Conservation (phyloP, 2,329 filamentous ascomycete species). For the Rutstroemia sp. region DNA sequence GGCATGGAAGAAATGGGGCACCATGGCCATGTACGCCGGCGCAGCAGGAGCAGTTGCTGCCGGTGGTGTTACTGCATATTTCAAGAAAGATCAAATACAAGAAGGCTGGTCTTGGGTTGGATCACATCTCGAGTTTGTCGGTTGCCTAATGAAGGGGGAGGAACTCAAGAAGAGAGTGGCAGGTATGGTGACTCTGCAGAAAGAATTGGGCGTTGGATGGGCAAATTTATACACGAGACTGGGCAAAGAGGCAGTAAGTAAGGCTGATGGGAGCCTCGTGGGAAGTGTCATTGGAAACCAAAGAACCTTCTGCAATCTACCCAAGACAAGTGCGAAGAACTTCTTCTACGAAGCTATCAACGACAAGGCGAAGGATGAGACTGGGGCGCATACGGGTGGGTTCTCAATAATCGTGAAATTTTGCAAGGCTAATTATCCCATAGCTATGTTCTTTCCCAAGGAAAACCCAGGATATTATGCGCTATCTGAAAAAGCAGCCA, state of each 20-base stretch:
- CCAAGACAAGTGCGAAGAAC: conserved; percentile 45
- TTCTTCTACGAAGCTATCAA: conserved; percentile 70
- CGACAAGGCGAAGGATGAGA: conserved; percentile 71
- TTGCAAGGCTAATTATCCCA: conserved; percentile 11
- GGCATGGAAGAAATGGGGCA: conserved; percentile 73
- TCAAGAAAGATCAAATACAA: conserved; percentile 72
- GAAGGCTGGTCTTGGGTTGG: conserved; percentile 75
- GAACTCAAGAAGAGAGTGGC: conserved; percentile 70
- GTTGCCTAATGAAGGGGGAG: conserved; percentile 75
- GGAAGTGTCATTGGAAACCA: conserved; percentile 57
- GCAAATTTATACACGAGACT: conserved; percentile 83
- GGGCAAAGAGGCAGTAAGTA: conserved; percentile 55
- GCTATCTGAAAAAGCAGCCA: conserved; percentile 58
- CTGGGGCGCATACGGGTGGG: conserved; percentile 68
- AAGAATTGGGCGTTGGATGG: conserved; percentile 66
- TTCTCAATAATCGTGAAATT: conserved; percentile 14
- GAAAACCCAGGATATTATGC: conserved; percentile 67
- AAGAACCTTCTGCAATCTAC: conserved; percentile 84
- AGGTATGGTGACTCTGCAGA: conserved; percentile 56
- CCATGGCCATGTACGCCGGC: conserved; percentile 77
- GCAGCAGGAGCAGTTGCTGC: conserved; percentile 77
- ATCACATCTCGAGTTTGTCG: conserved; percentile 89
- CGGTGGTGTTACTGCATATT: conserved; percentile 77
- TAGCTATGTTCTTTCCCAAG: conserved; percentile 65
- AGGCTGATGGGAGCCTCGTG: conserved; percentile 41